A percentile compares a stretch with the other conserved stretches of the same genome.
Evolutionary conservation across 306 rosid species (phyloP).

Genomic region (Ormosia semicastrata): DNA sequence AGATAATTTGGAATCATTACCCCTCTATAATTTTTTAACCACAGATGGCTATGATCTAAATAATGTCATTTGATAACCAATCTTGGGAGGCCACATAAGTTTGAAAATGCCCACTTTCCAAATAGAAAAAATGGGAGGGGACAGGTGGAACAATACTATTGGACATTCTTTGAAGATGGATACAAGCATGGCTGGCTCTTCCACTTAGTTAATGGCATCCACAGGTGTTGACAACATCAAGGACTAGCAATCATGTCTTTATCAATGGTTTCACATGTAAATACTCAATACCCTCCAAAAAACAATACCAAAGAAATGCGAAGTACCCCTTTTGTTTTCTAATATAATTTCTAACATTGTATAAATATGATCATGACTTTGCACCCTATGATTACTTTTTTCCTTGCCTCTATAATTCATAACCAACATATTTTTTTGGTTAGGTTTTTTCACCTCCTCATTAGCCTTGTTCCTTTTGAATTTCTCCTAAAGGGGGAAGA

Average conservation of each 20-base stretch:
- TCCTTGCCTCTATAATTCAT: not conserved
- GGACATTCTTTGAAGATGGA: conserved; percentile 31
- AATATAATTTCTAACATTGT: not conserved
- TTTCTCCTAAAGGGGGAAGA: not conserved
- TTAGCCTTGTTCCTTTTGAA: not conserved
- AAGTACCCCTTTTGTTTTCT: not conserved
- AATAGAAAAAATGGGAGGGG: not conserved
- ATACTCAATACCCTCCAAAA: conserved; percentile 44
- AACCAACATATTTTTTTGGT: not conserved
- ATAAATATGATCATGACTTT: conserved; percentile 33
- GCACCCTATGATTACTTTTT: conserved; percentile 10
- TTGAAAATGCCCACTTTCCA: not conserved
- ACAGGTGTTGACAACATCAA: conserved; percentile 17
- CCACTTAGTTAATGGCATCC: conserved; percentile 11
- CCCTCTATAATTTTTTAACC: not conserved
- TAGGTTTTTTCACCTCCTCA: not conserved
- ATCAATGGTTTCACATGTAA: conserved; percentile 46
- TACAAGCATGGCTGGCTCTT: conserved; percentile 20
- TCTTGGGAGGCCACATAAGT: conserved; percentile 26
- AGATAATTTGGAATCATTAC: conserved; percentile 39
- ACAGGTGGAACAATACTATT: conserved; percentile 32
- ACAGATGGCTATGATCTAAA: conserved; percentile 16
- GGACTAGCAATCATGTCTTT: conserved; percentile 43
- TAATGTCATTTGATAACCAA: conserved; percentile 11
- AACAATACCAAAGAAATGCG: not conserved